Conservation (phyloP, 2,329 filamentous ascomycete species). For the Aspergillus novoparasiticus region DNA sequence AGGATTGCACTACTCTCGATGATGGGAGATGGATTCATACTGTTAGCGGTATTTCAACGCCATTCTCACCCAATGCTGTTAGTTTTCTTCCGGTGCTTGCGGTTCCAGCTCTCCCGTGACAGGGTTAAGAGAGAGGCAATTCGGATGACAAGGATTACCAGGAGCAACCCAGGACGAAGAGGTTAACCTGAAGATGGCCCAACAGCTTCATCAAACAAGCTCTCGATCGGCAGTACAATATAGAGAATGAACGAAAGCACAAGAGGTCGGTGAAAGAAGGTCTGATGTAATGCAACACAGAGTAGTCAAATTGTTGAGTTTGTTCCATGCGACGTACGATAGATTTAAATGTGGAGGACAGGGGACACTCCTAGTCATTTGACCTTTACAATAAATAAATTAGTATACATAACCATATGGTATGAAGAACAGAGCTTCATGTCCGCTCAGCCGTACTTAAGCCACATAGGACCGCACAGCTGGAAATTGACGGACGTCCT, state of each 20-base stretch:
- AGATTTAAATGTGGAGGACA: too few species aligned
- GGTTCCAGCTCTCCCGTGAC: too few species aligned
- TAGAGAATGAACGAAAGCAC: background rate
- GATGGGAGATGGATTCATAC: background rate
- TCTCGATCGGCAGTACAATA: background rate
- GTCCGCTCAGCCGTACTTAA: too few species aligned
- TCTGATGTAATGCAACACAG: too few species aligned
- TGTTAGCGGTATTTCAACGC: background rate
- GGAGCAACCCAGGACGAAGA: background rate
- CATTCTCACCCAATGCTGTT: background rate
- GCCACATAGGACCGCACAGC: too few species aligned
- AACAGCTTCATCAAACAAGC: background rate
- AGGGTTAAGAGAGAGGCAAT: background rate
- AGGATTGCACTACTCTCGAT: background rate
- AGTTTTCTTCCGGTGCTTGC: background rate
- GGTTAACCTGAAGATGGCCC: background rate
- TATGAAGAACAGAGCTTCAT: too few species aligned
- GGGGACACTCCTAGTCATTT: too few species aligned
- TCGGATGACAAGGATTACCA: background rate
- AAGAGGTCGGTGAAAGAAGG: background rate
- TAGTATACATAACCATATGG: too few species aligned
- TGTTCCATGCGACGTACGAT: too few species aligned
- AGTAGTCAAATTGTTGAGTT: too few species aligned
- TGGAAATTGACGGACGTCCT: too few species aligned
- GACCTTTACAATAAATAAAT: too few species aligned